phyloP scores from a whole-genome alignment of 2,329 filamentous ascomycete species.

The Trichoderma sp. region DNA sequence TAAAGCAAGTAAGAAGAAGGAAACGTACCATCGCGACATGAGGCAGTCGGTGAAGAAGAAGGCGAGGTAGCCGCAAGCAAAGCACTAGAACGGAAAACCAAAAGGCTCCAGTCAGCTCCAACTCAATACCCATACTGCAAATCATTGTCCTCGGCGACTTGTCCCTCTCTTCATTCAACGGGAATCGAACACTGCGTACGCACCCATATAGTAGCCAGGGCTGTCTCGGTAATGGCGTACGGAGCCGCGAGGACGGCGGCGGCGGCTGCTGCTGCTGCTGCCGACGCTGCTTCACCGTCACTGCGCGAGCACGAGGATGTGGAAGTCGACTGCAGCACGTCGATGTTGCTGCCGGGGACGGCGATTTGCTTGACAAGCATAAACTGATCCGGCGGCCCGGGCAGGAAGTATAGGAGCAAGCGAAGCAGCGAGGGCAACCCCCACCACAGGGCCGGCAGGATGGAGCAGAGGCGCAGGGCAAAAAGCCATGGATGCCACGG shows the following conservation, averaged over 20 bases:
- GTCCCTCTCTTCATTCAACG: too few relatives aligned
- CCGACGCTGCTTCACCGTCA: background rate
- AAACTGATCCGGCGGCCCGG: slow-evolving; percentile 37
- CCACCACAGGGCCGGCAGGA: slow-evolving; percentile 72
- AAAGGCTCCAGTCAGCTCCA: background rate
- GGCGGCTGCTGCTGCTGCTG: background rate
- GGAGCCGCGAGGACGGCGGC: slow-evolving; percentile 30
- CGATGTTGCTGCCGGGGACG: slow-evolving; percentile 16
- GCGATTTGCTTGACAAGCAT: slow-evolving; percentile 35
- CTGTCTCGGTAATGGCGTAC: slow-evolving; percentile 64
- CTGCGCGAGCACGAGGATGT: slow-evolving; percentile 10
- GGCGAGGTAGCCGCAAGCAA: slow-evolving; percentile 74
- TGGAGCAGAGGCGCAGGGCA: slow-evolving; percentile 70
- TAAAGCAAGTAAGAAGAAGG: background rate
- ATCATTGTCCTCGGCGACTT: too few relatives aligned
- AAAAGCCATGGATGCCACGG: slow-evolving; percentile 75
- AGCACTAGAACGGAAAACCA: slow-evolving; percentile 56
- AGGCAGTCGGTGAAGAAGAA: slow-evolving; percentile 85
- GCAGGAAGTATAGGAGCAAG: slow-evolving; percentile 65
- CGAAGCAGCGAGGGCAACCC: slow-evolving; percentile 69
- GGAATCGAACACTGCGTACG: slow-evolving; percentile 36
- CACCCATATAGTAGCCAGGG: slow-evolving; percentile 75
- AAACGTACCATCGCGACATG: slow-evolving; percentile 74
- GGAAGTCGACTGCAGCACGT: background rate
- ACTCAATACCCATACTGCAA: background rate